These are phyloP conservation scores for Vicia faba DNA, from an alignment of 306 rosid species.

Conservation along the genomic window DNA sequence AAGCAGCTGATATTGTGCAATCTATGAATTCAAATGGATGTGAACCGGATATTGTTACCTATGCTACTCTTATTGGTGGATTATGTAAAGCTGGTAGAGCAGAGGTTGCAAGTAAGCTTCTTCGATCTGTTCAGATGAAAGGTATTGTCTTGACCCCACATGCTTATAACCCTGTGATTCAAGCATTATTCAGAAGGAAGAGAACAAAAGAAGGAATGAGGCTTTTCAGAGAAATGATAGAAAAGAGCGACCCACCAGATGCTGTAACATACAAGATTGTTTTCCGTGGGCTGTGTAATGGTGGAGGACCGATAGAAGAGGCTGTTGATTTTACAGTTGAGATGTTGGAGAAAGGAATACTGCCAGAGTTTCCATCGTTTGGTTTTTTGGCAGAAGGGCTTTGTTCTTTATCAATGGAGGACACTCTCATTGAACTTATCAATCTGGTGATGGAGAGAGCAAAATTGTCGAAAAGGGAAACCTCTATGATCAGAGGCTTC, in stretches of 20 bases:
- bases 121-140: constrained; percentile 85
- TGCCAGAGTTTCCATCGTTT: constrained; percentile 76
- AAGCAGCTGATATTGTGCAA: constrained; percentile 86
- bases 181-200: constrained; percentile 69
- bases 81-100: constrained; percentile 84
- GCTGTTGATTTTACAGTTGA: constrained; percentile 81
- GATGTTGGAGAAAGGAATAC: constrained; percentile 69
- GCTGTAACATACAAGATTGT: constrained; percentile 69
- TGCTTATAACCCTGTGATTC: constrained; percentile 81
- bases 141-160: constrained; percentile 75
- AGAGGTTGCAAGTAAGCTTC: constrained; percentile 81
- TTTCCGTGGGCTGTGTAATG: constrained; percentile 85
- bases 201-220: constrained; percentile 82
- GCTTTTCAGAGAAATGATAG: constrained; percentile 88
- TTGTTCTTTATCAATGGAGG: constrained; percentile 79
- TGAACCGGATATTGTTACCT: constrained; percentile 84
- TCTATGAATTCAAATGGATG: constrained; percentile 79
- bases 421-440: constrained; percentile 66
- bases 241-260: constrained; percentile 79
- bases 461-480: constrained; percentile 56
- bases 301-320: constrained; percentile 87
- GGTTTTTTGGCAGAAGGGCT: constrained; percentile 85
- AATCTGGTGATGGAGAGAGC: constrained; percentile 76
- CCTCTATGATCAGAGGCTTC: constrained; percentile 68
- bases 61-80: constrained; percentile 76